Evolutionary conservation across 129 eudicot species (phyloP).

Genomic region (Pseudognaphalium luteoalbum): DNA sequence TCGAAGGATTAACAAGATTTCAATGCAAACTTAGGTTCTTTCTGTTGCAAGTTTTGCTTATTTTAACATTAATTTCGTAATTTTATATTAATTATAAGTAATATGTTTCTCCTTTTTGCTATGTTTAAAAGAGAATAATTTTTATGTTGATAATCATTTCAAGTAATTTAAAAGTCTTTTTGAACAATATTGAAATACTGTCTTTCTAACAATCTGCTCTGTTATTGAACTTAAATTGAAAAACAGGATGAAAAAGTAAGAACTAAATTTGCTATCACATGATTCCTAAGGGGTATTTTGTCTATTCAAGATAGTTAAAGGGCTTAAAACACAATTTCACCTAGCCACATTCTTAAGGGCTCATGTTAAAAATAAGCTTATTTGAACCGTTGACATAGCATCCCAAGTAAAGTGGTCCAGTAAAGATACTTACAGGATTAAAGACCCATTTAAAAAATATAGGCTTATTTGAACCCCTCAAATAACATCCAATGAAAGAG

Average conservation of each 20-base stretch:
- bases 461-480: neutral
- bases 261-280: neutral
- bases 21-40: slow-evolving; percentile 20
- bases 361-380: neutral
- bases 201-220: neutral
- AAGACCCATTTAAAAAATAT: no score
- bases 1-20: slow-evolving; percentile 44
- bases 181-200: neutral
- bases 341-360: neutral
- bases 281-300: neutral
- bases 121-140: neutral
- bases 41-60: slow-evolving; percentile 12
- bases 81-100: slow-evolving; percentile 13
- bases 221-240: neutral
- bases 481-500: neutral
- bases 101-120: neutral
- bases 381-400: neutral
- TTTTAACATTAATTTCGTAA: slow-evolving; percentile 11
- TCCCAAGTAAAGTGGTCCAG: neutral
- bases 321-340: neutral
- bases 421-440: no score
- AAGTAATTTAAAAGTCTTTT: no score
- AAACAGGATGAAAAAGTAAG: neutral
- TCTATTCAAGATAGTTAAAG: neutral
- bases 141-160: neutral